Evolutionary conservation across 2,329 filamentous ascomycete genomes (phyloP), one percentile per base, ranked within the genome.

Genomic region (Pseudogymnoascus sp.): DNA sequence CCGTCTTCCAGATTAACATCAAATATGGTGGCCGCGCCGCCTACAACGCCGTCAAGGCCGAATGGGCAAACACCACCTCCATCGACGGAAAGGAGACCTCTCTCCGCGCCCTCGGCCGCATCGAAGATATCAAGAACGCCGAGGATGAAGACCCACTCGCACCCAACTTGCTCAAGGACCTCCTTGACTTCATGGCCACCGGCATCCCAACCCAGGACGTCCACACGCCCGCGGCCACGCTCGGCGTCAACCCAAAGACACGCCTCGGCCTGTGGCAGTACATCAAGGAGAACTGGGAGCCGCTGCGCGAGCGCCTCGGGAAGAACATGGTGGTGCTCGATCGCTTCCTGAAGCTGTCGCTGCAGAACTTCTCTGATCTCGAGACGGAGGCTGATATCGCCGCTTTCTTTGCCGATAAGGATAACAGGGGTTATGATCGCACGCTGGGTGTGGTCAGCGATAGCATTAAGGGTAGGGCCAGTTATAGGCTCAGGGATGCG

Each of bases 1-100:
- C 90, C 1, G 82, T 96, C 62, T 97, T 91, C 79, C 84, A 85
- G 61, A 86, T 91, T 34, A 87, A 84, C 23, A 80, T 96, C 62
- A 85, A 84, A 64, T 73, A 74, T 61, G 84, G 90, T 5, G 83
- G 83, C 6, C 80, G 81, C 58, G 77, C 84, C 13, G 89, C 90
- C 59, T 87, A 83, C 65, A 80, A 88, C 26, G 81, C 85, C 6
- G 80, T 99, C 59, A 90, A 92, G 76, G 83, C 90, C 59, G 92
- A 96, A 71, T 97, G 90, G 80, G 80, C 84, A 64, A 85, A 79
- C 57, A 94, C 90, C 10, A 86, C 87, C 58, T 90, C 91, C 6
- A 85, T 96, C 35, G 94, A 97, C 68, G 92, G 91, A 67, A 95
- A 92, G 74, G 91, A 96, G 66, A 88, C 95, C 64, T 88, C 84